phyloP scores from a whole-genome alignment of 805 yeast species.

The Maudiozyma pseudohumilis region DNA sequence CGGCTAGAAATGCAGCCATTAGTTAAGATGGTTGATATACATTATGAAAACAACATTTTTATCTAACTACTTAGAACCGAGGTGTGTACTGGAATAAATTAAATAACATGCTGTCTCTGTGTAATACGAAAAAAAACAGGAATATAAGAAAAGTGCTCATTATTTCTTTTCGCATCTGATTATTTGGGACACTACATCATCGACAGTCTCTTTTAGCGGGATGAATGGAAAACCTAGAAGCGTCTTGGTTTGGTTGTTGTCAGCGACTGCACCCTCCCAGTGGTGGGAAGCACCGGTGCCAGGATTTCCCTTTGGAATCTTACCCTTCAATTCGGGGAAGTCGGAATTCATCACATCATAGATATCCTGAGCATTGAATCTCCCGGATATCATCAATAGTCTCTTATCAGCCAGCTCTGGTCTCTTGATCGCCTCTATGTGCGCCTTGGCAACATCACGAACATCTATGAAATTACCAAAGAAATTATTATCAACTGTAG shows the following conservation, averaged over 20 bases:
- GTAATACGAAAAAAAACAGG: not conserved
- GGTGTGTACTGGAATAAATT: too few species aligned
- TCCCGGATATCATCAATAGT: conserved; percentile 21
- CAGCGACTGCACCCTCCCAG: conserved; percentile 5
- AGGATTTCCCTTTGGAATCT: conserved; percentile 35
- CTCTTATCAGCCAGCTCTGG: conserved; percentile 29
- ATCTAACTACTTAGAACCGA: too few species aligned
- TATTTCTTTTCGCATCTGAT: conserved; percentile 9
- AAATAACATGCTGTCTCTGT: not conserved
- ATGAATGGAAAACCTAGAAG: conserved; percentile 18
- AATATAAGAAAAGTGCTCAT: conserved; percentile 1
- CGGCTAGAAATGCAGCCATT: too few species aligned
- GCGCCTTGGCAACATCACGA: conserved; percentile 53
- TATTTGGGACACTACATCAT: conserved; percentile 23
- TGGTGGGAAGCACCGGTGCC: conserved; percentile 7
- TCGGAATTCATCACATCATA: conserved; percentile 26
- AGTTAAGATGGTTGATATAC: too few species aligned
- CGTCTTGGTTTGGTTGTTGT: conserved; percentile 14
- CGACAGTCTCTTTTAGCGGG: conserved; percentile 13
- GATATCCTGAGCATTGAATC: conserved; percentile 22
- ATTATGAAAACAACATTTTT: too few species aligned
- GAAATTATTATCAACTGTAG: not conserved
- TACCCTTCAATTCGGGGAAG: conserved; percentile 36
- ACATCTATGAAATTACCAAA: conserved; percentile 38
- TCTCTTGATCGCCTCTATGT: conserved; percentile 39